Percentiles rank a stretch among this genome's conserved stretches.
phyloP scores from a whole-genome alignment of 148 eudicot species.

The Fagopyrum tataricum region DNA sequence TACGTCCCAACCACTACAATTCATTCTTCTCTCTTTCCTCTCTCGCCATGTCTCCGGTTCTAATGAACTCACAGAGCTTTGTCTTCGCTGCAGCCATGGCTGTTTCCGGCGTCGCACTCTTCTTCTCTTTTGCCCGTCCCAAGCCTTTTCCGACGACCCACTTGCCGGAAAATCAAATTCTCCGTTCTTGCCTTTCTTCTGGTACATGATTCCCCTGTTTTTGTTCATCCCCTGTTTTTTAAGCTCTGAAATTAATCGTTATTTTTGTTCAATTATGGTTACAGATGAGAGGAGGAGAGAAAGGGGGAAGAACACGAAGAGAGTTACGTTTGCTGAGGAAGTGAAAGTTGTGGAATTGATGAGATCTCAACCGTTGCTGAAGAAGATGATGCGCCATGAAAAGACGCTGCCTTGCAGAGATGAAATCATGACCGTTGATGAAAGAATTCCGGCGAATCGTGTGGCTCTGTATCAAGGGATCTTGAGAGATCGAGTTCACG shows the following conservation, averaged over 20 bases:
- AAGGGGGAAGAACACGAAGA: constrained; percentile 48
- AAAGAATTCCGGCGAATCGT: constrained; percentile 45
- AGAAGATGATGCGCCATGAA: constrained; percentile 5
- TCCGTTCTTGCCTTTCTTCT: constrained; percentile 49
- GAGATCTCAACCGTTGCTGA: constrained; percentile 22
- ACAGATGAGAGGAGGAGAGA: constrained; percentile 30
- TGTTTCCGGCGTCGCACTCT: constrained; percentile 47
- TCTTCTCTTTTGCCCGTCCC: constrained; percentile 33
- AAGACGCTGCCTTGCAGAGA: constrained; percentile 16
- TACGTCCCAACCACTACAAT: background rate
- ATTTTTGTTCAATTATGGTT: background rate
- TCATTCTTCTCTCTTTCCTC: background rate
- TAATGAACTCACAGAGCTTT: constrained; percentile 35
- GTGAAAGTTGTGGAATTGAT: constrained; percentile 24
- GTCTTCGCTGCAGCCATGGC: constrained; percentile 61
- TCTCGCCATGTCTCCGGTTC: constrained; percentile 25
- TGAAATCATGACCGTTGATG: constrained; percentile 3
- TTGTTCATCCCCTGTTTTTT: background rate
- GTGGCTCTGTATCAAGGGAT: constrained; percentile 52
- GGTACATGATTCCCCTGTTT: constrained; percentile 24
- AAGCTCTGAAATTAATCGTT: too few species aligned
- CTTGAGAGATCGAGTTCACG: constrained; percentile 41
- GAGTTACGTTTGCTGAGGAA: constrained; percentile 48
- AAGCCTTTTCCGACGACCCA: constrained; percentile 21
- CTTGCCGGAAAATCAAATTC: constrained; percentile 13